Evolutionary conservation across 2,329 filamentous ascomycete species (phyloP).

Genomic region (Zymoseptoria crescenta): DNA sequence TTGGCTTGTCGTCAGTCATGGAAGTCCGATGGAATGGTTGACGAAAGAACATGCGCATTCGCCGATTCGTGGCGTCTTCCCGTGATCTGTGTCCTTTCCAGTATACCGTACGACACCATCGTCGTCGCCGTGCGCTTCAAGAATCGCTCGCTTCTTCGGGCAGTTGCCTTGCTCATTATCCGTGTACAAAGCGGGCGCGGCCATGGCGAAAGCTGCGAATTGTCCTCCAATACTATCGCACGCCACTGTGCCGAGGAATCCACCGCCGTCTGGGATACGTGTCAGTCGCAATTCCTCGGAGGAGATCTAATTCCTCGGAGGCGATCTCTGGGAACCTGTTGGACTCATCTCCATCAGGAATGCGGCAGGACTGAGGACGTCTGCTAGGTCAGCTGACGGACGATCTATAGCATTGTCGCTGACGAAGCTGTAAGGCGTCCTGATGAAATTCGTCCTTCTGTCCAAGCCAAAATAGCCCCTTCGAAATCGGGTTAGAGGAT

Average conservation of each 20-base stretch:
- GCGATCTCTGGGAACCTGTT: not conserved
- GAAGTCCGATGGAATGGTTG: not conserved
- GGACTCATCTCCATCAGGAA: not conserved
- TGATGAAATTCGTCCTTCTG: too few relatives aligned
- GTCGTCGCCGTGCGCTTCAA: constrained; percentile 39
- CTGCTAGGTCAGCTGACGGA: too few relatives aligned
- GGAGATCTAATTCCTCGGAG: too few relatives aligned
- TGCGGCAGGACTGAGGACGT: too few relatives aligned
- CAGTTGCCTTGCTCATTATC: constrained; percentile 21
- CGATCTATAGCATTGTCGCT: too few relatives aligned
- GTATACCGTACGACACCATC: constrained; percentile 38
- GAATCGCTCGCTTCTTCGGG: constrained; percentile 30
- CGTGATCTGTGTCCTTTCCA: constrained; percentile 22
- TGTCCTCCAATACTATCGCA: constrained; percentile 35
- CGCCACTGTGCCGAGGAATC: constrained; percentile 39
- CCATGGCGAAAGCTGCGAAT: constrained; percentile 45
- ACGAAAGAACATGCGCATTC: constrained; percentile 23
- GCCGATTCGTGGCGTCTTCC: constrained; percentile 19
- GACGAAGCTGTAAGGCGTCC: too few relatives aligned
- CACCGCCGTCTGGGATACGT: constrained; percentile 38
- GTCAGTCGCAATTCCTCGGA: not conserved
- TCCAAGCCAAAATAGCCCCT: too few relatives aligned
- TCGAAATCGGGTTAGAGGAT: too few relatives aligned
- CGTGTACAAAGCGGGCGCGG: constrained; percentile 42
- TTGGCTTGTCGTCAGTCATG: not conserved